A percentile compares a stretch with the other conserved stretches of the same genome.
These are phyloP conservation scores for Trichoderma virens DNA, from an alignment of 495 filamentous ascomycete genomes.

Conservation along the genomic window DNA sequence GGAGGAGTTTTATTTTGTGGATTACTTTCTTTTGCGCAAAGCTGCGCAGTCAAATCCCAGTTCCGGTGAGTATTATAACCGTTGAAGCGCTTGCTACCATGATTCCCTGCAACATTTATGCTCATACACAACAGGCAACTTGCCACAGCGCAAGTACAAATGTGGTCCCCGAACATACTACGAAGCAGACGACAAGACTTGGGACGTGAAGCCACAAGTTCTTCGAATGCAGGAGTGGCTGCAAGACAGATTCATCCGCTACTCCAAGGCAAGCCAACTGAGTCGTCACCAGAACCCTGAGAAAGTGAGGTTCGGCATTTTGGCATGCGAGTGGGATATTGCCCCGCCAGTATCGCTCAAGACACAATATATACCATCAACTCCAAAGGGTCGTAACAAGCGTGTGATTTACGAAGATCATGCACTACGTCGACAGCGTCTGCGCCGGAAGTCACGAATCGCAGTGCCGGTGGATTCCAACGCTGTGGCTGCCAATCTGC, in stretches of 20 bases:
- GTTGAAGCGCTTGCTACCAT: not conserved
- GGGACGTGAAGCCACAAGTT: conserved; percentile 21
- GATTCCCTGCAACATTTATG: not conserved
- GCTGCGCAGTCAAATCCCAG: not conserved
- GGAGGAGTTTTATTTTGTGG: conserved; percentile 26
- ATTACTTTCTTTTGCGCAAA: conserved; percentile 23
- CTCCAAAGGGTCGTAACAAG: conserved; percentile 2
- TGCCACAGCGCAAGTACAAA: conserved; percentile 14
- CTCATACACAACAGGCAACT: not conserved
- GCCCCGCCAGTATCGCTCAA: conserved; percentile 9
- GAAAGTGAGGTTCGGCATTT: conserved; percentile 22
- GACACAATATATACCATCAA: not conserved
- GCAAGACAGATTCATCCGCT: conserved; percentile 21
- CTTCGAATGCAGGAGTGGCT: conserved; percentile 21
- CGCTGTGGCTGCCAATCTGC: not conserved
- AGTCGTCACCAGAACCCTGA: conserved; percentile 18
- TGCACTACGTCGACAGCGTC: not conserved
- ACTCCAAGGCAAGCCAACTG: conserved; percentile 15
- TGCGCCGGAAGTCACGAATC: not conserved
- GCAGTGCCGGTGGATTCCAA: not conserved
- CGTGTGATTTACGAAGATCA: conserved; percentile 1
- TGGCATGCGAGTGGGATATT: conserved; percentile 23
- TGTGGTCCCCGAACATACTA: conserved; percentile 22
- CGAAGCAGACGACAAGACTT: conserved; percentile 19
- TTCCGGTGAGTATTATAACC: not conserved